phyloP scores from a whole-genome alignment of 345 rosid genomes.

The Garcia nutans region DNA sequence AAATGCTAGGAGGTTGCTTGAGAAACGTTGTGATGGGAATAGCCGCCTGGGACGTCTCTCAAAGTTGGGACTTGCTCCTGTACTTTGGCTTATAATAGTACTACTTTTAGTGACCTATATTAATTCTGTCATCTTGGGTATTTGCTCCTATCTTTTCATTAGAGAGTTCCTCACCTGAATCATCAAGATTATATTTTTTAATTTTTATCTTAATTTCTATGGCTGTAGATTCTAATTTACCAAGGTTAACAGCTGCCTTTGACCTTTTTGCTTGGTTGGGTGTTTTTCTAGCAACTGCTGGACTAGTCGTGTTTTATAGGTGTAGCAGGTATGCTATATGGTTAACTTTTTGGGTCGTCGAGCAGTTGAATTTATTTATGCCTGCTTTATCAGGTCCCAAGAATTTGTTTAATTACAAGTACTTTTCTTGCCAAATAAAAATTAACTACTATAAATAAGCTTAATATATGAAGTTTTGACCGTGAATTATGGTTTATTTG shows the following conservation, averaged over 20 bases:
- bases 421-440: background rate
- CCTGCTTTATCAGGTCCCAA: background rate
- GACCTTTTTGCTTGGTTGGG: constrained; percentile 89
- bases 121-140: constrained; percentile 77
- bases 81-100: constrained; percentile 66
- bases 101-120: constrained; percentile 62
- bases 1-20: constrained; percentile 87
- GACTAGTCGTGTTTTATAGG: constrained; percentile 77
- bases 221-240: constrained; percentile 70
- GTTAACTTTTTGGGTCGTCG: background rate
- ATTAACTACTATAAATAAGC: background rate
- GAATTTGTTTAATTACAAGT: background rate
- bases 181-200: constrained; percentile 3
- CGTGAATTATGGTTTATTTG: background rate
- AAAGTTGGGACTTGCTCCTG: constrained; percentile 87
- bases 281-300: constrained; percentile 64
- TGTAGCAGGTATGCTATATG: constrained; percentile 73
- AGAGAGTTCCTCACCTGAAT: constrained; percentile 15
- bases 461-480: background rate
- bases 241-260: constrained; percentile 67
- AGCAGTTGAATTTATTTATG: constrained; percentile 8
- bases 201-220: constrained; percentile 2
- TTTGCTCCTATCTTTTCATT: constrained; percentile 23
- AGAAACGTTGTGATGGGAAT: constrained; percentile 72
- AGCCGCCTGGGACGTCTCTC: constrained; percentile 68